Evolutionary conservation across 805 yeast species (phyloP).

Genomic region (Candida tibetensis): DNA sequence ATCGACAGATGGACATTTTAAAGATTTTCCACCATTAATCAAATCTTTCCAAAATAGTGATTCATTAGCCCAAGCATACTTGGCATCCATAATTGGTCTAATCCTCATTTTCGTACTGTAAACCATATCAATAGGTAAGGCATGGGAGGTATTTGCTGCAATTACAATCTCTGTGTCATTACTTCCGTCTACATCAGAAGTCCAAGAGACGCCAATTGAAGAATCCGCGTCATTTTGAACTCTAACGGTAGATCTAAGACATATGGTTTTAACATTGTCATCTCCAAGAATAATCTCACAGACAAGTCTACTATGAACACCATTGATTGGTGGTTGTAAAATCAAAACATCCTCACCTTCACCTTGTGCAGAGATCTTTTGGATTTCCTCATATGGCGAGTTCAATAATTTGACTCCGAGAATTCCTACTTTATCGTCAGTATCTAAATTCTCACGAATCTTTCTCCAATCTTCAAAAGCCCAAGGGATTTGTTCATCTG

Average conservation of each 20-base stretch:
- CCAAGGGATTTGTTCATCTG: conserved; percentile 67
- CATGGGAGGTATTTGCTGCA: conserved; percentile 52
- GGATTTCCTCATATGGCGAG: conserved; percentile 52
- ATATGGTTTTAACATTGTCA: conserved; percentile 75
- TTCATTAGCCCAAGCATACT: conserved; percentile 68
- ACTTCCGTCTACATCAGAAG: conserved; percentile 27
- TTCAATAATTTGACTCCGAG: conserved; percentile 62
- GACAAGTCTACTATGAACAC: conserved; percentile 69
- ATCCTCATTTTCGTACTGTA: conserved; percentile 56
- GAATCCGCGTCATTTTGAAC: conserved; percentile 62
- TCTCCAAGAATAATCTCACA: conserved; percentile 68
- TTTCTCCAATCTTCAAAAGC: conserved; percentile 92
- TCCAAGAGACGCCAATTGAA: conserved; percentile 48
- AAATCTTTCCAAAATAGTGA: conserved; percentile 65
- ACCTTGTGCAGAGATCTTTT: conserved; percentile 62
- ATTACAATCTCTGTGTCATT: conserved; percentile 32
- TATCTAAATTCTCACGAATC: conserved; percentile 74
- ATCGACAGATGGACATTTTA: conserved; percentile 55
- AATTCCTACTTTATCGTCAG: conserved; percentile 57
- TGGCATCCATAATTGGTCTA: conserved; percentile 56
- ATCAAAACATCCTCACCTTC: conserved; percentile 82
- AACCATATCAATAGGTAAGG: conserved; percentile 73
- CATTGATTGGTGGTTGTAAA: conserved; percentile 57
- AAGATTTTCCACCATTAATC: conserved; percentile 45
- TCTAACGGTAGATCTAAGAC: conserved; percentile 72